Evolutionary conservation across 495 filamentous ascomycete genomes (phyloP).

Genomic region (Podospora australis): DNA sequence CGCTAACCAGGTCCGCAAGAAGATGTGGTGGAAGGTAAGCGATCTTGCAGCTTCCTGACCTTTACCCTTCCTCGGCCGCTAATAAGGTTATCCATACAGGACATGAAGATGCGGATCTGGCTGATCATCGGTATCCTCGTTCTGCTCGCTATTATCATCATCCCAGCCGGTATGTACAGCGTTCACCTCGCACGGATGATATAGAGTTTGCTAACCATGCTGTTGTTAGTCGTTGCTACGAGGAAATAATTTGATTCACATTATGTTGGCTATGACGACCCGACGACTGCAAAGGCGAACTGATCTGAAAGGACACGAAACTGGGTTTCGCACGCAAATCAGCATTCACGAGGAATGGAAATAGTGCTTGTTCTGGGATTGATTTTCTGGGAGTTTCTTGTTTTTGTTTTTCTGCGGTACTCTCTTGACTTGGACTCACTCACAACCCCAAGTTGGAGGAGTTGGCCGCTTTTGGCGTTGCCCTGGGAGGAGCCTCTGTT

Average conservation of each 20-base stretch:
- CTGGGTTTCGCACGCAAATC: constrained; percentile 27
- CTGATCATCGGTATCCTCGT: constrained; percentile 82
- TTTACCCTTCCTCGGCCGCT: no score
- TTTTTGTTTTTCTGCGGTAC: constrained; percentile 14
- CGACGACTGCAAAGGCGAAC: no score
- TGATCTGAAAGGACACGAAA: constrained; percentile 19
- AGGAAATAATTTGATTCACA: constrained; percentile 12
- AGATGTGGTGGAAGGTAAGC: constrained; percentile 62
- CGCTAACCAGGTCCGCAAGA: constrained; percentile 90
- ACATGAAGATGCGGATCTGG: constrained; percentile 99
- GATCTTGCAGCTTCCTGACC: background rate
- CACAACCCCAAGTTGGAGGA: constrained; percentile 18
- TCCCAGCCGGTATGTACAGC: constrained; percentile 64
- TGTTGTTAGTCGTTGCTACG: constrained; percentile 28
- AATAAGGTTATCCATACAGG: constrained; percentile 37
- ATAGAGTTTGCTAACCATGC: constrained; percentile 1
- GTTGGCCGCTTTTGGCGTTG: constrained; percentile 17
- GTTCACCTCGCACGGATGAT: no score
- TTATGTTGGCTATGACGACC: constrained; percentile 18
- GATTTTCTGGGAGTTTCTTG: constrained; percentile 29
- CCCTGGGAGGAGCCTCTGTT: constrained; percentile 6
- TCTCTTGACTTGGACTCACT: background rate
- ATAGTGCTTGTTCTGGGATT: constrained; percentile 22
- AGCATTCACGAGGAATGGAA: constrained; percentile 22
- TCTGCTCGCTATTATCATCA: constrained; percentile 84